phyloP scores from a whole-genome alignment of 1,139 yeast species.

The Saccharomyces hybrid region DNA sequence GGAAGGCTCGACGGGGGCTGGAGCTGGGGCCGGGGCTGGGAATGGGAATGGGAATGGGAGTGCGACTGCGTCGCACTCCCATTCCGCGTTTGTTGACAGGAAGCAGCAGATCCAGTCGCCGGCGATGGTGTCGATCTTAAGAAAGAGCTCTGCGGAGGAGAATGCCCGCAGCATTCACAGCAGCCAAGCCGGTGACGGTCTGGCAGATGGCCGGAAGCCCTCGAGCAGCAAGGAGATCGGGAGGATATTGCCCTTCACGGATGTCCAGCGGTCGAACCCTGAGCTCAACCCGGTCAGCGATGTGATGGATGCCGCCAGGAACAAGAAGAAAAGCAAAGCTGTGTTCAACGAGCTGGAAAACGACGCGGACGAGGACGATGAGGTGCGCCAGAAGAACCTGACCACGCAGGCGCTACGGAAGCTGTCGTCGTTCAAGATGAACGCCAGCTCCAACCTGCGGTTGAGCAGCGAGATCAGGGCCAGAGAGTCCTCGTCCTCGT shows the following conservation, averaged over 20 bases:
- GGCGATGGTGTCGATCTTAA: conserved; percentile 25
- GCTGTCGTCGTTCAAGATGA: conserved; percentile 17
- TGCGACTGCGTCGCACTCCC: conserved; percentile 1
- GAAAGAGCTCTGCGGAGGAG: conserved; percentile 11
- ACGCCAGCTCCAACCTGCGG: neutral
- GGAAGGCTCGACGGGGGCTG: conserved; percentile 6
- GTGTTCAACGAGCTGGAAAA: neutral
- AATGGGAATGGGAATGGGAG: neutral
- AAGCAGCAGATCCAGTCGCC: conserved; percentile 30
- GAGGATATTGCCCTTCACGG: conserved; percentile 28
- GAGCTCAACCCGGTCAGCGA: conserved; percentile 7
- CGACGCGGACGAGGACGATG: conserved; percentile 12
- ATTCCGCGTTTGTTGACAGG: conserved; percentile 14
- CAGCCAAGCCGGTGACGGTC: conserved; percentile 6
- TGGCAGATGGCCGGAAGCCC: conserved; percentile 7
- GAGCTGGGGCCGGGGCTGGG: neutral
- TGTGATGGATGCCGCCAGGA: neutral
- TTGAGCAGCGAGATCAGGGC: neutral
- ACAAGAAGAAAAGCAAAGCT: conserved; percentile 1
- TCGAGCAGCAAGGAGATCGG: conserved; percentile 28
- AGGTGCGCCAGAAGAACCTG: conserved; percentile 29
- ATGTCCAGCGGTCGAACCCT: conserved; percentile 12
- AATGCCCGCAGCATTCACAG: conserved; percentile 9
- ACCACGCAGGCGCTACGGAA: conserved; percentile 36
- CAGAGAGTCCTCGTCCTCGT: neutral